Conservation (phyloP, 495 filamentous ascomycete genomes). For the Aspergillus steynii region DNA sequence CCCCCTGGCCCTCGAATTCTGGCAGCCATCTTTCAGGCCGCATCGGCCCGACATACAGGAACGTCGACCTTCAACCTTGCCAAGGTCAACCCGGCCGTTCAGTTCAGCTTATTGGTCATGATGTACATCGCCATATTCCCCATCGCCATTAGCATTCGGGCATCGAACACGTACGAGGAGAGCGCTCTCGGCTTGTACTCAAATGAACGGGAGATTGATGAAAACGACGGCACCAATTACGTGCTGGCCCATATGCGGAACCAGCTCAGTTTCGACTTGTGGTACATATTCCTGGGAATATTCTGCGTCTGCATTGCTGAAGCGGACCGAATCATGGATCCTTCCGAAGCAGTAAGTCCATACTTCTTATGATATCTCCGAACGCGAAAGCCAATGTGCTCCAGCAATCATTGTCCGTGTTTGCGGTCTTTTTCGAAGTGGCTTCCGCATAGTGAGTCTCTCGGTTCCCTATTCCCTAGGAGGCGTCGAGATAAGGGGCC, state of each 20-base stretch:
- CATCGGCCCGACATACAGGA: slow-evolving; percentile 60
- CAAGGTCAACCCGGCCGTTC: slow-evolving; percentile 58
- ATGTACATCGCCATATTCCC: slow-evolving; percentile 78
- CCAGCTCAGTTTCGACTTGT: slow-evolving; percentile 63
- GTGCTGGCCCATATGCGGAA: slow-evolving; percentile 58
- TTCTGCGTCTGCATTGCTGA: slow-evolving; percentile 62
- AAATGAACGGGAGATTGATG: slow-evolving; percentile 45
- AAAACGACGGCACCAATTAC: slow-evolving; percentile 39
- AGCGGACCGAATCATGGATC: slow-evolving; percentile 48
- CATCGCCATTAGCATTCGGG: slow-evolving; percentile 70
- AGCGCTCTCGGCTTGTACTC: slow-evolving; percentile 67
- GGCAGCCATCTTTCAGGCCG: slow-evolving; percentile 60
- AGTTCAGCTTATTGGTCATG: slow-evolving; percentile 63
- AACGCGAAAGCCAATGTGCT: slow-evolving; percentile 4
- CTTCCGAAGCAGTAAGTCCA: slow-evolving; percentile 38
- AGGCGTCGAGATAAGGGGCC: slow-evolving; percentile 11
- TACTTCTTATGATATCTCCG: not conserved
- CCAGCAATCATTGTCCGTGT: slow-evolving; percentile 47
- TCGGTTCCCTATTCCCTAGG: not conserved
- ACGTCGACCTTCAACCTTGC: slow-evolving; percentile 57
- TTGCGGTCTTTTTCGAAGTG: slow-evolving; percentile 80
- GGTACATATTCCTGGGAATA: slow-evolving; percentile 64
- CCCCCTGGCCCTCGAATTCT: slow-evolving; percentile 43
- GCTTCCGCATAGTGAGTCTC: slow-evolving; percentile 68
- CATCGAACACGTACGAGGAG: slow-evolving; percentile 68